Evolutionary conservation across 2,329 filamentous ascomycete species (phyloP).

Genomic region (Penicillium nordicum): DNA sequence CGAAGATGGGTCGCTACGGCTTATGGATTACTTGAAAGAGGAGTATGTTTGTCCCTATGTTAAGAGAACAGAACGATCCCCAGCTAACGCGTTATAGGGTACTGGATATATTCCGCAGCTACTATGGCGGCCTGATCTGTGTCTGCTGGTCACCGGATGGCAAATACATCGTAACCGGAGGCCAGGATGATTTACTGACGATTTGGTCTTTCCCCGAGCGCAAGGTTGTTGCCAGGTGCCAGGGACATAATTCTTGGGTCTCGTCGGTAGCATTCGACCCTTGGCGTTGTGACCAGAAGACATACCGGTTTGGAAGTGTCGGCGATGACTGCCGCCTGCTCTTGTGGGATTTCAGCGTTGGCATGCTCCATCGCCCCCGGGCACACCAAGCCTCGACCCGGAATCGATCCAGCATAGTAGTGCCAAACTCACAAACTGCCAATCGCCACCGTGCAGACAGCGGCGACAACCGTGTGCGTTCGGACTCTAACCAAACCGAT

Average conservation of each 20-base stretch:
- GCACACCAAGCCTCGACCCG: slow-evolving; percentile 46
- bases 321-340: slow-evolving; percentile 88
- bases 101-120: slow-evolving; percentile 81
- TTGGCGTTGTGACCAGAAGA: slow-evolving; percentile 93
- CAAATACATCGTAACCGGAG: slow-evolving; percentile 90
- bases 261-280: slow-evolving; percentile 91
- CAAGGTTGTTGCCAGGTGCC: slow-evolving; percentile 82
- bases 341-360: slow-evolving; percentile 95
- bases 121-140: slow-evolving; percentile 89
- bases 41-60: slow-evolving; percentile 55
- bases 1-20: slow-evolving; percentile 82
- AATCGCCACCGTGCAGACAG: slow-evolving; percentile 62
- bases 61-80: neutral
- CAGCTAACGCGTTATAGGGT: slow-evolving; percentile 54
- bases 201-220: slow-evolving; percentile 90
- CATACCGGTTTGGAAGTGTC: slow-evolving; percentile 93
- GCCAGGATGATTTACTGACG: slow-evolving; percentile 91
- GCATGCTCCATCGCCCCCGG: slow-evolving; percentile 91
- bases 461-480: slow-evolving; percentile 59
- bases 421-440: slow-evolving; percentile 34
- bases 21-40: slow-evolving; percentile 90
- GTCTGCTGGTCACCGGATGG: slow-evolving; percentile 98
- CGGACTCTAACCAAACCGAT: slow-evolving; percentile 64
- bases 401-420: slow-evolving; percentile 38
- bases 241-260: slow-evolving; percentile 95